A percentile compares a stretch with the other conserved stretches of the same genome.
Conservation (phyloP, 116 monocot species). For the Zostera marina region DNA sequence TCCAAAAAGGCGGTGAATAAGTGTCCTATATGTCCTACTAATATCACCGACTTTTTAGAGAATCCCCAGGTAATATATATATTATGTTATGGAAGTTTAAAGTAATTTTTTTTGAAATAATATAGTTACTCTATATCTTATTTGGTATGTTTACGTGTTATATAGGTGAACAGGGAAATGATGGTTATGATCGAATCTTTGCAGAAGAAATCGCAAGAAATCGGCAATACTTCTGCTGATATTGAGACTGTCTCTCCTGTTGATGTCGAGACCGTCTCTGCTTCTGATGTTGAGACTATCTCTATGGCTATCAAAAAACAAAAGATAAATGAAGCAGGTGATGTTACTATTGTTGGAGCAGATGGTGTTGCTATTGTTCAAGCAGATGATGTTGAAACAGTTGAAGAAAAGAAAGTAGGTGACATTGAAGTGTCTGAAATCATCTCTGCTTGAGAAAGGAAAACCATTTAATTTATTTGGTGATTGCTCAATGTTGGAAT, state of each 20-base stretch:
- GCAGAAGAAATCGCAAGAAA: slow-evolving; percentile 21
- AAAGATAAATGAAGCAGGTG: no score
- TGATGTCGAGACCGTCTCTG: background rate
- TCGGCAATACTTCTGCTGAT: background rate
- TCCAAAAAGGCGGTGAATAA: slow-evolving; percentile 65
- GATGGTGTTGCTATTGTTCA: no score
- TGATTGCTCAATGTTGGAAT: no score
- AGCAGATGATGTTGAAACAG: no score
- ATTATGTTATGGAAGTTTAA: background rate
- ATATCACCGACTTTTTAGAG: slow-evolving; percentile 70
- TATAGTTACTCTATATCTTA: background rate
- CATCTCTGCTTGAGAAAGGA: no score
- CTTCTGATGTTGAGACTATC: no score
- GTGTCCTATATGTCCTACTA: slow-evolving; percentile 53
- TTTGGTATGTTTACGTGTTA: background rate
- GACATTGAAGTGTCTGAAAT: no score
- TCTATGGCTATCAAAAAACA: no score
- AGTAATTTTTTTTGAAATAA: background rate
- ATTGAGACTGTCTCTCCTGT: slow-evolving; percentile 10
- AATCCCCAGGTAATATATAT: slow-evolving; percentile 41
- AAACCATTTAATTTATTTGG: no score
- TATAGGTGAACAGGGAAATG: slow-evolving; percentile 74
- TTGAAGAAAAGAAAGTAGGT: no score
- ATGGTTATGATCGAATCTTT: slow-evolving; percentile 61
- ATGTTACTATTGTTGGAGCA: no score